phyloP scores from a whole-genome alignment of 352 stramenopile species.

The Globisporangium cystogenes region DNA sequence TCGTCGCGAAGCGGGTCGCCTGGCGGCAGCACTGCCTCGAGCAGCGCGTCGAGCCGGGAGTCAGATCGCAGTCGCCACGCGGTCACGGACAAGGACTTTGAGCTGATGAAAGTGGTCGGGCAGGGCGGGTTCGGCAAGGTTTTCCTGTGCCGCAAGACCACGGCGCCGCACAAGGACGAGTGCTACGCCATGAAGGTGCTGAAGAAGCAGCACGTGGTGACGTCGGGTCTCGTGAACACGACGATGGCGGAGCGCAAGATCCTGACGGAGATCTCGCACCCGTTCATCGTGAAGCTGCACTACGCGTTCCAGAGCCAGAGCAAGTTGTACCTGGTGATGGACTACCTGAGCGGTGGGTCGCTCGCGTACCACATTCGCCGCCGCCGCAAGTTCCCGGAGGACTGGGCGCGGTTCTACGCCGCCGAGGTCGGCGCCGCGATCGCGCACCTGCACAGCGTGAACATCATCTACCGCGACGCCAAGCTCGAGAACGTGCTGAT shows the following conservation, averaged over 20 bases:
- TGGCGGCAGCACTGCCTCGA: conserved; percentile 8
- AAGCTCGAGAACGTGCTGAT: conserved; percentile 96
- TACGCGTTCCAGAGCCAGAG: conserved; percentile 94
- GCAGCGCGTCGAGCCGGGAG: conserved; percentile 10
- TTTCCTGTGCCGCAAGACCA: conserved; percentile 96
- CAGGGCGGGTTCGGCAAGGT: conserved; percentile 98
- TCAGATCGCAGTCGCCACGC: conserved; percentile 23
- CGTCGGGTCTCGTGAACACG: conserved; percentile 89
- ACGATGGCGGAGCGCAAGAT: conserved; percentile 93
- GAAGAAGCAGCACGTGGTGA: conserved; percentile 91
- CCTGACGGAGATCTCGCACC: conserved; percentile 89
- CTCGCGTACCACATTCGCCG: conserved; percentile 88
- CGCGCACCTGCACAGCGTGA: conserved; percentile 89
- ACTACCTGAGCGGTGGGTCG: conserved; percentile 90
- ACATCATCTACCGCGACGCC: conserved; percentile 96
- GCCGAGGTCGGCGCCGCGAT: conserved; percentile 93
- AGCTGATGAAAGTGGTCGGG: conserved; percentile 96
- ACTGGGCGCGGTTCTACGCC: conserved; percentile 90
- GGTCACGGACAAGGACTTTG: conserved; percentile 91
- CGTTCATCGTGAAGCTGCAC: conserved; percentile 93
- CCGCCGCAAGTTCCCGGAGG: conserved; percentile 86
- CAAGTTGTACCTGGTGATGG: conserved; percentile 92
- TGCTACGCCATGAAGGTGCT: conserved; percentile 99
- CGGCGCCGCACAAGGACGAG: conserved; percentile 78
- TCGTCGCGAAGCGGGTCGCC: conserved; percentile 16